phyloP scores from a whole-genome alignment of 768 basidiomycete genomes.

The Xanthoconium purpureum region DNA sequence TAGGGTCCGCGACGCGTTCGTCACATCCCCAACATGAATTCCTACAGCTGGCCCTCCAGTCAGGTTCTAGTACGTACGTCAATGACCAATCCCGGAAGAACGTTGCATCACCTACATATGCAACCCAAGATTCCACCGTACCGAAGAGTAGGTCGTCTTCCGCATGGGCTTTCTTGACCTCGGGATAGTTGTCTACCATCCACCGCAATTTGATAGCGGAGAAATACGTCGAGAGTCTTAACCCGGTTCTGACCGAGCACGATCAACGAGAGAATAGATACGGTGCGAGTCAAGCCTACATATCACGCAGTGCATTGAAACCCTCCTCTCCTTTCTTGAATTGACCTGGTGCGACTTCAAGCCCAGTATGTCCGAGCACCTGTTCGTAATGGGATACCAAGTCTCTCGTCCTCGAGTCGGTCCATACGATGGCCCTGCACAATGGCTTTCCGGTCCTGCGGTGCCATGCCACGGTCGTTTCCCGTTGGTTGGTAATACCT shows the following conservation, averaged over 20 bases:
- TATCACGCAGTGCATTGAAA: slow-evolving; percentile 56
- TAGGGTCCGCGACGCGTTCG: slow-evolving; percentile 95
- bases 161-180: slow-evolving; percentile 75
- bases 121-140: slow-evolving; percentile 96
- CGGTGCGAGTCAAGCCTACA: slow-evolving; percentile 44
- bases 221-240: slow-evolving; percentile 97
- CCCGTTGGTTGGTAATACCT: slow-evolving; percentile 97
- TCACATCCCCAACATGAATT: slow-evolving; percentile 86
- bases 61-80: slow-evolving; percentile 53
- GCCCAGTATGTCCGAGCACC: slow-evolving; percentile 67
- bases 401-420: slow-evolving; percentile 88
- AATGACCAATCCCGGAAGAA: neutral
- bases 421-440: slow-evolving; percentile 92
- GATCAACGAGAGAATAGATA: neutral
- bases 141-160: slow-evolving; percentile 84
- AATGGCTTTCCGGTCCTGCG: slow-evolving; percentile 84
- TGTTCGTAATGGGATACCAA: slow-evolving; percentile 78
- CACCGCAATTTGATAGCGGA: slow-evolving; percentile 94
- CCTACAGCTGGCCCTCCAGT: slow-evolving; percentile 70
- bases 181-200: slow-evolving; percentile 87
- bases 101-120: slow-evolving; percentile 58
- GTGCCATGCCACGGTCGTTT: slow-evolving; percentile 94
- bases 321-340: slow-evolving; percentile 73
- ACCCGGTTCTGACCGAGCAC: slow-evolving; percentile 62
- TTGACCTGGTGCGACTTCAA: slow-evolving; percentile 64